Conservation (phyloP, 257 asterid genomes). For the Phtheirospermum japonicum region DNA sequence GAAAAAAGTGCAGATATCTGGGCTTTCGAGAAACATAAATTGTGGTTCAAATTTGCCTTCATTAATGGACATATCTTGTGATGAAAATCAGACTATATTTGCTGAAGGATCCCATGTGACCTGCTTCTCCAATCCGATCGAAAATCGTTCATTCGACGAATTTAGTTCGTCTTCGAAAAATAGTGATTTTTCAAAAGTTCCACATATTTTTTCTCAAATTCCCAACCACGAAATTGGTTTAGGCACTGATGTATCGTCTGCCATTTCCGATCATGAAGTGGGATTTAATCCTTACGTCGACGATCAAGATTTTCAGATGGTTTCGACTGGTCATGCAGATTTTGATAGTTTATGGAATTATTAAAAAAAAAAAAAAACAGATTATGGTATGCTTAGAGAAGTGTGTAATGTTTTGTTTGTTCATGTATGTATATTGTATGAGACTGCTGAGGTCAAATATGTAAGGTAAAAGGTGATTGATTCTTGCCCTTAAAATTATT, state of each 20-base stretch:
- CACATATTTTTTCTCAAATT: constrained; percentile 14
- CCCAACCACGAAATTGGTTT: constrained; percentile 10
- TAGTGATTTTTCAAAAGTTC: constrained; percentile 13
- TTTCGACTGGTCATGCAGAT: constrained; percentile 28
- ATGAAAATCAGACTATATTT: constrained; percentile 24
- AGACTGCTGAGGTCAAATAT: too few relatives aligned
- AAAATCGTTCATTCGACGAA: constrained; percentile 31
- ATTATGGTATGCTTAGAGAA: neutral
- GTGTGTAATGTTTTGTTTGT: constrained; percentile 11
- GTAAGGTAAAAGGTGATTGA: too few relatives aligned
- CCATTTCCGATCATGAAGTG: constrained; percentile 22
- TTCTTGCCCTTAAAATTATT: too few relatives aligned
- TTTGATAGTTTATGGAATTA: constrained; percentile 43
- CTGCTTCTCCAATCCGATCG: constrained; percentile 56
- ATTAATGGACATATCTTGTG: constrained; percentile 41
- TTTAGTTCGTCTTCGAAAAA: constrained; percentile 22
- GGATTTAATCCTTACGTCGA: constrained; percentile 25
- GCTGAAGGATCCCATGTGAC: constrained; percentile 42
- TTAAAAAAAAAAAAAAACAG: neutral
- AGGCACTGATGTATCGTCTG: neutral
- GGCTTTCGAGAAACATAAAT: constrained; percentile 23
- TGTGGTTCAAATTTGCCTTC: constrained; percentile 40
- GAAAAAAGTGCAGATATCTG: constrained; percentile 57
- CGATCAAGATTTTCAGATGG: constrained; percentile 31
- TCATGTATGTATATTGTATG: too few relatives aligned